phyloP scores from a whole-genome alignment of 208 protist genomes.

The Leishmania arabica region DNA sequence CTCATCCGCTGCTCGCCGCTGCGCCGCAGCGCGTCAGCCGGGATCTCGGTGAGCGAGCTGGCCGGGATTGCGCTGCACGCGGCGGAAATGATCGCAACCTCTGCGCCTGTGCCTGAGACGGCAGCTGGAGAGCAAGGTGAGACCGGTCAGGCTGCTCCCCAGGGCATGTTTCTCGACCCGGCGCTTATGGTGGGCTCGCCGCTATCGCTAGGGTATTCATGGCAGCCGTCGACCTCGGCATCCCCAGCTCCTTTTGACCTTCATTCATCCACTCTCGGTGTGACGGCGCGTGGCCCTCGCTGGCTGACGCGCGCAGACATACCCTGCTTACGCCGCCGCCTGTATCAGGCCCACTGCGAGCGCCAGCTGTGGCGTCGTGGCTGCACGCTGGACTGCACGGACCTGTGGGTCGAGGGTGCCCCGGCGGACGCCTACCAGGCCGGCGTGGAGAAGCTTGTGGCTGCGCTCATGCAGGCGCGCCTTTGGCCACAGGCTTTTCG shows the following conservation, averaged over 20 bases:
- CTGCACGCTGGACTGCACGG: conserved; percentile 71
- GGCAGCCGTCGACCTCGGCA: conserved; percentile 26
- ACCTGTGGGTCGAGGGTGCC: conserved; percentile 73
- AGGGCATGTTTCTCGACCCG: background rate
- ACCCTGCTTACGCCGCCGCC: conserved; percentile 69
- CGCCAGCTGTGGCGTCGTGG: conserved; percentile 57
- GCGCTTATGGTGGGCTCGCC: conserved; percentile 29
- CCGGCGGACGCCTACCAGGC: conserved; percentile 36
- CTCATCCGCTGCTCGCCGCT: conserved; percentile 70
- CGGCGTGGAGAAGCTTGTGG: conserved; percentile 51
- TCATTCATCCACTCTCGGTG: background rate
- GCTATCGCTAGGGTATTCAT: conserved; percentile 42
- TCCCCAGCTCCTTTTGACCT: conserved; percentile 9
- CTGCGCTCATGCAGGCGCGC: conserved; percentile 66
- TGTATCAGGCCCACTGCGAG: conserved; percentile 85
- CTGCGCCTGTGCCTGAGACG: conserved; percentile 24
- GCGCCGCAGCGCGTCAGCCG: conserved; percentile 30
- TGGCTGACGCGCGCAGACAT: conserved; percentile 63
- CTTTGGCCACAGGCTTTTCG: conserved; percentile 77
- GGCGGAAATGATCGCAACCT: conserved; percentile 60
- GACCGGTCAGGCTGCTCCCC: background rate
- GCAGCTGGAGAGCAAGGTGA: conserved; percentile 3
- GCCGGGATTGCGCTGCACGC: conserved; percentile 67
- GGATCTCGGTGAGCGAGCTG: conserved; percentile 58
- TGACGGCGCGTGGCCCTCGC: conserved; percentile 12